Evolutionary conservation across 139 green algal genomes (phyloP).

Genomic region (Chlamydomonas sphaeroides): DNA sequence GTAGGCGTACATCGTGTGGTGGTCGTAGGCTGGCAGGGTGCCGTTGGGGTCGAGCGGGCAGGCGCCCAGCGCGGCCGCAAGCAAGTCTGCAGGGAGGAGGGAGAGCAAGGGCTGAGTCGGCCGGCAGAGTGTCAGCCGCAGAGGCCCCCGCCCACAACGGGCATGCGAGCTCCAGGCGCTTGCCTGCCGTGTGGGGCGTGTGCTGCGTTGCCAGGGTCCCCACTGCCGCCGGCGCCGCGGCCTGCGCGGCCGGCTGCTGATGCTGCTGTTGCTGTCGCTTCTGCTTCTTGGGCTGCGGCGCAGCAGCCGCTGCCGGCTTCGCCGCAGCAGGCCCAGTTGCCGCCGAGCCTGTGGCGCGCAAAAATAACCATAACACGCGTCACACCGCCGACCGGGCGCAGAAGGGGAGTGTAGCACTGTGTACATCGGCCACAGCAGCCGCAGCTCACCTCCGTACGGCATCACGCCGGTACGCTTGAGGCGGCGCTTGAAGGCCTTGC

Average conservation of each 20-base stretch:
- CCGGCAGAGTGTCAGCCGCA: no score
- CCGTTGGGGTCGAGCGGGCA: constrained; percentile 38
- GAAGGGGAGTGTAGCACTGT: no score
- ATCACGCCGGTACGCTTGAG: constrained; percentile 47
- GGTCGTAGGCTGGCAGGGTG: not conserved
- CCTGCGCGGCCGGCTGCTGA: not conserved
- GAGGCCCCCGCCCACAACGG: no score
- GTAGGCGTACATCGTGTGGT: not conserved
- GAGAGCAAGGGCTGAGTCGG: not conserved
- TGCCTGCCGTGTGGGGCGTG: not conserved
- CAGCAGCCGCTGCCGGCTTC: no score
- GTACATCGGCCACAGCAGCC: no score
- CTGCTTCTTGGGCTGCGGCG: not conserved
- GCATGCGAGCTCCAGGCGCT: no score
- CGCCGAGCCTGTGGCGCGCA: no score
- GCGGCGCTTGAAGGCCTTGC: constrained; percentile 50
- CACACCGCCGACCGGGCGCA: no score
- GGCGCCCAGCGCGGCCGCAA: constrained; percentile 7
- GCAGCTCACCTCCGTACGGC: constrained; percentile 46
- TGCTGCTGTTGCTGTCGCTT: not conserved
- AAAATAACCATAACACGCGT: no score
- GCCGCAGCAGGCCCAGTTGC: no score
- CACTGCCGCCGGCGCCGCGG: not conserved
- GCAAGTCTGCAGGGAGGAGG: not conserved
- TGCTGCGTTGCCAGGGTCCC: no score